These are phyloP conservation scores for Chalaropsis thielavioides DNA, from an alignment of 2,329 filamentous ascomycete species.

Conservation along the genomic window DNA sequence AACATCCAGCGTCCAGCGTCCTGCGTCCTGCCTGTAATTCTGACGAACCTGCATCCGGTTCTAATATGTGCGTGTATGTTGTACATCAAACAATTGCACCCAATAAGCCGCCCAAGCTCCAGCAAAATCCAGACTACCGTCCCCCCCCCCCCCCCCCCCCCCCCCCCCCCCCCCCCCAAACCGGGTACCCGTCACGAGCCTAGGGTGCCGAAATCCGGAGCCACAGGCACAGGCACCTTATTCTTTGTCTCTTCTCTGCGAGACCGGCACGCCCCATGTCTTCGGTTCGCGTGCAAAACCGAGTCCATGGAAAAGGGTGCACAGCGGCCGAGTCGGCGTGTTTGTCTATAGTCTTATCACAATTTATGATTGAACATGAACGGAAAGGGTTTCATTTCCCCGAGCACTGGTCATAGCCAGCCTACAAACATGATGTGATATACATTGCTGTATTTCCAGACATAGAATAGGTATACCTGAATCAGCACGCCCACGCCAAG, in stretches of 20 bases:
- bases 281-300: neutral
- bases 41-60: neutral
- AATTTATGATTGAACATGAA: neutral
- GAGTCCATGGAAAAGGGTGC: neutral
- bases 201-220: neutral
- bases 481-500: neutral
- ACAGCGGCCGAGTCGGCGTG: neutral
- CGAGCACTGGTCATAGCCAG: neutral
- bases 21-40: neutral
- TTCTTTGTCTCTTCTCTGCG: neutral
- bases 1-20: neutral
- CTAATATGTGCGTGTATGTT: neutral
- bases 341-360: neutral
- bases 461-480: neutral
- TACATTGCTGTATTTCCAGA: no score
- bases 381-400: neutral
- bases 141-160: no score
- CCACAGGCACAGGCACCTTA: neutral
- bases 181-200: neutral
- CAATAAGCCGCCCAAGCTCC: neutral
- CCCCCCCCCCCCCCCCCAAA: no score
- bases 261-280: neutral
- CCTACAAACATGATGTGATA: neutral
- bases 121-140: no score
- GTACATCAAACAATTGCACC: neutral